Base-by-base conservation (phyloP, 2,329 filamentous ascomycete genomes). In the Paecilomyces niveus region DNA sequence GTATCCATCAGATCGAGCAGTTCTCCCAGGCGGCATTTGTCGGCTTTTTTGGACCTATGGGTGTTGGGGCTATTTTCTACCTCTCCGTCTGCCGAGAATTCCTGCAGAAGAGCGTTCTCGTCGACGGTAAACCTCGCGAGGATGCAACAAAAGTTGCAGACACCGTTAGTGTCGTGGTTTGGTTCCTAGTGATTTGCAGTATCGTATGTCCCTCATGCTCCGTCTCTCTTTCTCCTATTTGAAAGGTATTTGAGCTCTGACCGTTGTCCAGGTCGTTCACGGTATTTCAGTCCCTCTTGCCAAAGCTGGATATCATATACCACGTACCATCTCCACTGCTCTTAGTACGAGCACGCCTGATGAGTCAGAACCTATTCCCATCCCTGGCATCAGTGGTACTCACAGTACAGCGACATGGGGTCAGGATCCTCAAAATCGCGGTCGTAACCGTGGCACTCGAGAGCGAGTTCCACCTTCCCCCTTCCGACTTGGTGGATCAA, bases 1-100 rank as follows among this genome's bases (percentile, higher is more conserved):
- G 83, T 59, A 92, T 96, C 52, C 89, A 84, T 31, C 90, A 96
- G 70, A 92, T 96, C 50, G 84, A 91, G 58, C 81, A 88, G 49
- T 73, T 83, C 31, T 82, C 84, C 3, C 91, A 96, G 64, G 91
- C 91, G 1, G 75, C 89, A 0, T 96, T 96, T 67, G 89, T 94
- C 7, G 92, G 92, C 0, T 96, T 96, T 77, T 97, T 97, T 63
- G 92, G 92, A 0, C 92, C 92, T 0, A 92, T 97, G 58, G 92
- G 93, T 2, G 92, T 96, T 1, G 90, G 89, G 15, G 92, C 91
- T 1, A 83, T 96, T 21, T 97, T 96, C 71, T 96, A 97, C 70
- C 81, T 97, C 5, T 95, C 92, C 68, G 80, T 96, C 61, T 87
- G 84, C 49, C 73, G 89, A 1, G 89, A 96, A 24, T 96, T 92